Base-by-base conservation (phyloP, 306 rosid genomes). In the Cyclanthera cordifolia region DNA sequence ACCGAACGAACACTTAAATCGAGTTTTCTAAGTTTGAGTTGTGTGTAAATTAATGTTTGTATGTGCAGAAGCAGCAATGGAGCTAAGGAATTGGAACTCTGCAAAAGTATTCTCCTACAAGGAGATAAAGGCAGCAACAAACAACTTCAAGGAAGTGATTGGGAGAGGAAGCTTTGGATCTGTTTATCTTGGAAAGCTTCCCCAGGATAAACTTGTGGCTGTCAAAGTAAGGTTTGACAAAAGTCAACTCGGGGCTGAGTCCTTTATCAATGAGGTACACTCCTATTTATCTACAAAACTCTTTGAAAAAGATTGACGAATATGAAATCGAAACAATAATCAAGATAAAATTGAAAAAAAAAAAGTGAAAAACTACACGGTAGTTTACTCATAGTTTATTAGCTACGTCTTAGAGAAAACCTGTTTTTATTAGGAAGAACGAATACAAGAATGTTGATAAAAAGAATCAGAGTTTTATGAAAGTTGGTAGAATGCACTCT, bases 141-240 rank as follows among this genome's bases (percentile, higher is more conserved):
- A 77, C 65, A 92, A 87, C 53, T 92, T 92, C 32, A 92, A 89
- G 82, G 85, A 92, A 70, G 80, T 89, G 9, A 74, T 92, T 61
- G 98, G 98, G 64, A 75, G 90, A 24, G 98, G 98, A 6, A 87
- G 98, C 76, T 92, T 92, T 60, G 98, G 98, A 76, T 81, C 93
- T 25, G 98, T 92, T 67, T 89, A 87, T 82, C 88, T 80, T 46
- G 98, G 96, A 78, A 89, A 82, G 79, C 95, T 92, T 74, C 79
- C 74, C 4, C 81, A 83, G 53, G 90, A 93, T 11, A 92, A 82
- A 77, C 67, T 79, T 45, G 90, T 89, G 32, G 98, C 96, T 46
- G 90, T 92, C 78, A 92, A 92, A 89, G 96, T 92, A 73, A 83
- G 96, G 74, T 83, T 81, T 61, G 98, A 92, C 72, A 89, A 83